These are phyloP conservation scores for Didymella keratinophila DNA, from an alignment of 2,329 filamentous ascomycete species.

Conservation along the genomic window DNA sequence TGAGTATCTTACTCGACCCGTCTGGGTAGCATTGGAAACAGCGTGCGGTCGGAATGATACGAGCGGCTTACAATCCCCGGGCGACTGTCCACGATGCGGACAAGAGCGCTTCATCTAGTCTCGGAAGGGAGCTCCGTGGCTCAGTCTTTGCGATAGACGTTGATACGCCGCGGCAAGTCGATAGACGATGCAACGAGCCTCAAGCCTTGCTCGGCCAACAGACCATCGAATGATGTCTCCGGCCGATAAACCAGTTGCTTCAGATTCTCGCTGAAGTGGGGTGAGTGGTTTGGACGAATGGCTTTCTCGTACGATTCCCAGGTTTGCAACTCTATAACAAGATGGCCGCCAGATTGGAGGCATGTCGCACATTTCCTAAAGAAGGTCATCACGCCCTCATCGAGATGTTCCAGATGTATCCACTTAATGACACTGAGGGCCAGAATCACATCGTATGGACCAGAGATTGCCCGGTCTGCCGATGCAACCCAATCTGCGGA, in stretches of 20 bases:
- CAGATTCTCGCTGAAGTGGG: conserved; percentile 43
- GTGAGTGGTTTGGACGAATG: conserved; percentile 42
- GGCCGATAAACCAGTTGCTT: conserved; percentile 40
- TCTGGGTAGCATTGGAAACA: background rate
- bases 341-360: conserved; percentile 40
- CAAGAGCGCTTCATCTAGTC: background rate
- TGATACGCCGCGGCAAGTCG: conserved; percentile 44
- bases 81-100: background rate
- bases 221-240: conserved; percentile 44
- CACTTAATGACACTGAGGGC: conserved; percentile 52
- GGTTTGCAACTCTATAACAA: conserved; percentile 47
- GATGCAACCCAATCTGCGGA: conserved; percentile 46
- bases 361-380: conserved; percentile 44
- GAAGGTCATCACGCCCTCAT: conserved; percentile 43
- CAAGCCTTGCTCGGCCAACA: conserved; percentile 40
- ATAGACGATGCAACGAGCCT: conserved; percentile 40
- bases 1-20: background rate
- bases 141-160: conserved; percentile 44
- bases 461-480: conserved; percentile 32
- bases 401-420: conserved; percentile 50
- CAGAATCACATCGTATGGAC: conserved; percentile 48
- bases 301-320: conserved; percentile 51
- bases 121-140: background rate
- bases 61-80: background rate
- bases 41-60: background rate